Evolutionary conservation across 2,329 filamentous ascomycete genomes (phyloP), one percentile per base, ranked within the genome.

Genomic region (Fusarium irregulare): DNA sequence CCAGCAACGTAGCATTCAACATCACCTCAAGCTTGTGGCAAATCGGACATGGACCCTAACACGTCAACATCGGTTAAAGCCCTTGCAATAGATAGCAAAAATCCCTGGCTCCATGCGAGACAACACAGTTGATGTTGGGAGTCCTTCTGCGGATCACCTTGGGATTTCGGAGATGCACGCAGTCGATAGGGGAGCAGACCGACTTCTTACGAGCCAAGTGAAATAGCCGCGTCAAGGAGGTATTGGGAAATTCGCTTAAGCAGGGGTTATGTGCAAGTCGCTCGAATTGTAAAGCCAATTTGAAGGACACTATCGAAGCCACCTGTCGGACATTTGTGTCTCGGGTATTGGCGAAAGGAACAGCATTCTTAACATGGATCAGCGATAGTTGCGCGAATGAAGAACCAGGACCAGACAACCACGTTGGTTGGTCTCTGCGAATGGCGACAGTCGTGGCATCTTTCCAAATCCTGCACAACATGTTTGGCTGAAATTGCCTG

Each of bases 1-100:
- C 62, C 70, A 71, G 69, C 62, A 72, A 72, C 70, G 70, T 72
- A 72, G 66, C 66, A 72, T 72, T 41, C 57, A 64, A 71, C 56
- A 56, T 71, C 60, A 72, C 56, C 44, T 60, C 55, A 44, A 60
- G 62, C 45, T 61, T 68, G 69, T 70, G 70, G 69, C 70, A 68
- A 72, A 72, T 59, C 69, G 70, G 70, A 62, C 68, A 62, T 71
- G 49, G 60, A 66, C 30, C 68, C 64, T 51, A 69, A 66, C 68
- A 21, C 28, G 64, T 70, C 60, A 42, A 71, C 45, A 13, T 56
- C 53, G 64, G 55, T 48, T 55, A 54, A 64, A 55, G 55, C 68
- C 64, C 64, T 69, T 57, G 56, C 21, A 42, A 53, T 37, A 46
- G 54, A 56, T 51, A 56, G 30, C 40, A 66, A n/a, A n/a, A 60